These are phyloP conservation scores for Globisporangium okanoganense DNA, from an alignment of 352 stramenopile species.

Conservation along the genomic window DNA sequence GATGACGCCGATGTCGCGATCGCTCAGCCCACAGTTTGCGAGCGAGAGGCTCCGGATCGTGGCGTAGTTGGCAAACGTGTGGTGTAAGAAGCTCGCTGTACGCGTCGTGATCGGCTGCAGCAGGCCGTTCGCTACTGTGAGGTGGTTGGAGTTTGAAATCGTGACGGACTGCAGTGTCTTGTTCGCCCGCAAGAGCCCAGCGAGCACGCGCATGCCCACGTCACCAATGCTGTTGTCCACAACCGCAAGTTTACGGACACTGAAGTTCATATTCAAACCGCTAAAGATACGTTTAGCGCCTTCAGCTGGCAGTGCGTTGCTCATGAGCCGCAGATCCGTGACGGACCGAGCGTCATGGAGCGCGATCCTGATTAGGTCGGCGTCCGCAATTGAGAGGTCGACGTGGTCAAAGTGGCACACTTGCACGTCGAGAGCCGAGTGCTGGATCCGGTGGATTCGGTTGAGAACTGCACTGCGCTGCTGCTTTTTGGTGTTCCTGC, in stretches of 20 bases:
- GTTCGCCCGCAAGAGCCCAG: constrained; percentile 20
- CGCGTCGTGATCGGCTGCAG: constrained; percentile 18
- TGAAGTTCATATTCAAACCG: constrained; percentile 24
- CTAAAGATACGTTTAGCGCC: constrained; percentile 24
- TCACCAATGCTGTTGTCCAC: constrained; percentile 34
- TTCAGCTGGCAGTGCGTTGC: constrained; percentile 38
- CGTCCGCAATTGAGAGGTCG: constrained; percentile 29
- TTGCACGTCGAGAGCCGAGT: constrained; percentile 22
- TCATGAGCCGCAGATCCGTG: constrained; percentile 26
- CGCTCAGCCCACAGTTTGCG: constrained; percentile 32
- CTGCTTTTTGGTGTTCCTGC: constrained; percentile 20
- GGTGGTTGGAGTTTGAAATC: constrained; percentile 28
- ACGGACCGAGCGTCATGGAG: constrained; percentile 28
- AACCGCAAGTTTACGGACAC: constrained; percentile 21
- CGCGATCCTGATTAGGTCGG: constrained; percentile 24
- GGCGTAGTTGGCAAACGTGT: constrained; percentile 33
- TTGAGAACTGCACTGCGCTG: constrained; percentile 13
- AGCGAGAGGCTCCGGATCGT: constrained; percentile 26
- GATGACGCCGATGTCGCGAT: constrained; percentile 31
- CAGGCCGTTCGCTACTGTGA: constrained; percentile 21
- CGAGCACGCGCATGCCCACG: constrained; percentile 29
- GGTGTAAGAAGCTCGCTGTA: constrained; percentile 26
- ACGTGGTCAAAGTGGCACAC: constrained; percentile 36
- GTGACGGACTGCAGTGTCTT: constrained; percentile 18
- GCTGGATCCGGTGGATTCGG: constrained; percentile 16